Conservation (phyloP, 2,329 filamentous ascomycete species). For the Aspergillus latus region DNA sequence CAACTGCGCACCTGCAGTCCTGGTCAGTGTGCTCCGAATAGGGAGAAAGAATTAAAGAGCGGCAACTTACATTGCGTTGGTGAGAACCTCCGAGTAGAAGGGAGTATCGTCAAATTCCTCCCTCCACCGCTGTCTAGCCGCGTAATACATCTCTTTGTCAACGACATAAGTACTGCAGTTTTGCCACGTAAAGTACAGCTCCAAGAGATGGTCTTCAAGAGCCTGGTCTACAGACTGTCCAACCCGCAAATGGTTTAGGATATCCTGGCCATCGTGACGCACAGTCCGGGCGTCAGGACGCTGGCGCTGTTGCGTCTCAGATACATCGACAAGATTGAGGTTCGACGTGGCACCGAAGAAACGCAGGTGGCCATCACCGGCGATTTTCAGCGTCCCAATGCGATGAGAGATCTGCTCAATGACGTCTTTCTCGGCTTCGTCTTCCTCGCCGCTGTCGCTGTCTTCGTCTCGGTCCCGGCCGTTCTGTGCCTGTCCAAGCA, state of each 20-base stretch:
- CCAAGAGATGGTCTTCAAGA: constrained; percentile 47
- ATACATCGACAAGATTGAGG: constrained; percentile 44
- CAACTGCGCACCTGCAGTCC: constrained; percentile 14
- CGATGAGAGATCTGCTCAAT: constrained; percentile 47
- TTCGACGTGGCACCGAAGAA: constrained; percentile 50
- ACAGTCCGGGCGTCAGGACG: constrained; percentile 38
- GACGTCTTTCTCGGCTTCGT: constrained; percentile 41
- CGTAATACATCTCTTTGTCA: constrained; percentile 44
- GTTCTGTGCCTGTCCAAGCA: constrained; percentile 23
- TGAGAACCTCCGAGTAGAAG: constrained; percentile 44
- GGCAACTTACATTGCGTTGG: constrained; percentile 39
- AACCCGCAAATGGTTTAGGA: constrained; percentile 44
- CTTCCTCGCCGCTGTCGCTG: constrained; percentile 37
- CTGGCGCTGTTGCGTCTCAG: constrained; percentile 23
- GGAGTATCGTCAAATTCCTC: constrained; percentile 40
- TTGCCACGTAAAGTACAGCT: constrained; percentile 52
- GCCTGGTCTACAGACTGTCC: constrained; percentile 42
- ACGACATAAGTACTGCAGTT: constrained; percentile 49
- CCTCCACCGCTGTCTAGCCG: constrained; percentile 34
- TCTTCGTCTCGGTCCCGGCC: constrained; percentile 31
- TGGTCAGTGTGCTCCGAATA: background rate
- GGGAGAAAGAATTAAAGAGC: background rate
- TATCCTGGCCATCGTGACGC: constrained; percentile 41
- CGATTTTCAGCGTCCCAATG: constrained; percentile 46
- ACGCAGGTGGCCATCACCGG: constrained; percentile 44